phyloP scores from a whole-genome alignment of 1,284 basidiomycete species.

The Coriolopsis trogii region DNA sequence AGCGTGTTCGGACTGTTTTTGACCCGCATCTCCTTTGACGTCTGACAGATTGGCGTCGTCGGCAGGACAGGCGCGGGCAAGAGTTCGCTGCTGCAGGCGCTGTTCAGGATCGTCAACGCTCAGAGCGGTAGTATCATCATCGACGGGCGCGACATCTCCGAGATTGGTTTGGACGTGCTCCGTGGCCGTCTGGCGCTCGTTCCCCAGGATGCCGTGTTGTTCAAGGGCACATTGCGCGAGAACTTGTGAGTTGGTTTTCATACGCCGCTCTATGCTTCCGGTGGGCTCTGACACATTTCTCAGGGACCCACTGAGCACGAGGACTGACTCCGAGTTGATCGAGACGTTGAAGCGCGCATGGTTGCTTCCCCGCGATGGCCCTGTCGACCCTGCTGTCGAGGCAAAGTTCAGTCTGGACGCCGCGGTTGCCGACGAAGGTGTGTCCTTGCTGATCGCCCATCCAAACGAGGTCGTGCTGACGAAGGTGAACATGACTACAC shows the following conservation, averaged over 20 bases:
- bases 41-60: slow-evolving; percentile 69
- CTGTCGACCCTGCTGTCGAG: slow-evolving; percentile 49
- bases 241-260: slow-evolving; percentile 62
- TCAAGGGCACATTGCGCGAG: slow-evolving; percentile 68
- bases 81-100: slow-evolving; percentile 71
- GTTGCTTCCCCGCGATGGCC: slow-evolving; percentile 54
- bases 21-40: too few relatives aligned
- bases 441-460: slow-evolving; percentile 3
- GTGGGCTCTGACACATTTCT: not conserved
- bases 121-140: slow-evolving; percentile 66
- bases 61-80: slow-evolving; percentile 81
- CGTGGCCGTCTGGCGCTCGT: slow-evolving; percentile 70
- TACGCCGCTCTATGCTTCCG: not conserved
- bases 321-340: slow-evolving; percentile 57
- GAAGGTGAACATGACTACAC: too few relatives aligned
- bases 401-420: slow-evolving; percentile 72
- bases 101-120: slow-evolving; percentile 77
- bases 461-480: too few relatives aligned
- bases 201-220: slow-evolving; percentile 68
- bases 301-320: slow-evolving; percentile 58
- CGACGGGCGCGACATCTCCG: slow-evolving; percentile 66
- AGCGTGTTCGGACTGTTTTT: too few relatives aligned
- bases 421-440: slow-evolving; percentile 64
- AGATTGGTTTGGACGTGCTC: slow-evolving; percentile 60
- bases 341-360: slow-evolving; percentile 59